A percentile compares a stretch with the other conserved stretches of the same genome.
Conservation (phyloP, 352 stramenopile species). For the Phytophthora tubulina region DNA sequence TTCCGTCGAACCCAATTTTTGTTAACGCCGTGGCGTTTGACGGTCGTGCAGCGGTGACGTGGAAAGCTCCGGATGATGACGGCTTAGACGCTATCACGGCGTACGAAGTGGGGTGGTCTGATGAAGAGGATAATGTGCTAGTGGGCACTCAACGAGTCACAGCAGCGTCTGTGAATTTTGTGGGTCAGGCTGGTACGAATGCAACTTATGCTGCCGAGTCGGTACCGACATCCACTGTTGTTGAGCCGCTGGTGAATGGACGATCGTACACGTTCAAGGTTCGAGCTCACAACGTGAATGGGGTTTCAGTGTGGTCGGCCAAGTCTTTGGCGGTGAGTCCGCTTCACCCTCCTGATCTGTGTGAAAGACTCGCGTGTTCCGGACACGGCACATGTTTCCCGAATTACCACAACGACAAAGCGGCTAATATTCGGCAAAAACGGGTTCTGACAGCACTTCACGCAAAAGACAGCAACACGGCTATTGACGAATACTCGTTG, state of each 20-base stretch:
- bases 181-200: conserved; percentile 17
- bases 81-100: conserved; percentile 63
- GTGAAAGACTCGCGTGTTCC: conserved; percentile 65
- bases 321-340: conserved; percentile 78
- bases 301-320: conserved; percentile 74
- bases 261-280: conserved; percentile 80
- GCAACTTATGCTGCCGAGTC: conserved; percentile 11
- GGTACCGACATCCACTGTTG: conserved; percentile 50
- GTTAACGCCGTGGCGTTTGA: conserved; percentile 66
- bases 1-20: conserved; percentile 71
- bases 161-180: conserved; percentile 31
- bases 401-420: conserved; percentile 50
- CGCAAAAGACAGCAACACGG: conserved; percentile 17
- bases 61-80: conserved; percentile 72
- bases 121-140: conserved; percentile 54
- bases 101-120: conserved; percentile 75
- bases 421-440: neutral
- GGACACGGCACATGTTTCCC: conserved; percentile 77
- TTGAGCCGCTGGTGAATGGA: conserved; percentile 65
- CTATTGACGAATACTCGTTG: conserved; percentile 36
- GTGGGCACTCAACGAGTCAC: conserved; percentile 55
- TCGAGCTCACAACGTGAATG: conserved; percentile 68
- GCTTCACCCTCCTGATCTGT: conserved; percentile 78
- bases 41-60: conserved; percentile 64
- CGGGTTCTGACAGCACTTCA: neutral